Conservation (phyloP, 768 basidiomycete species). For the Phanerochaete sordida region DNA sequence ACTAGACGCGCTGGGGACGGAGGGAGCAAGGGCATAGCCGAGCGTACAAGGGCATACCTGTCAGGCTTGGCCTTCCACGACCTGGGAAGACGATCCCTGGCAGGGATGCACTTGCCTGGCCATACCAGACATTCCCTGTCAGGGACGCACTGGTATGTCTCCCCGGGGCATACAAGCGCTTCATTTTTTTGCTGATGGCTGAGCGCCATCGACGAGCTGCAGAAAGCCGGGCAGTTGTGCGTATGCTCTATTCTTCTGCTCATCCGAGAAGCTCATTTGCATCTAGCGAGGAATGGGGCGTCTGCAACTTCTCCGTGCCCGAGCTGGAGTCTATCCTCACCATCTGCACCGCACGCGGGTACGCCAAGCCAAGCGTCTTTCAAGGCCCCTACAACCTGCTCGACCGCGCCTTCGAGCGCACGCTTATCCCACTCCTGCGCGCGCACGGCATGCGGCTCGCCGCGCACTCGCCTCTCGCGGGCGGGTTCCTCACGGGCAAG, state of each 20-base stretch:
- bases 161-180: too few species aligned
- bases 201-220: slow-evolving; percentile 35
- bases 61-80: too few species aligned
- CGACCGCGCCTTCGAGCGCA: slow-evolving; percentile 17
- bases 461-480: slow-evolving; percentile 27
- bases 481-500: slow-evolving; percentile 11
- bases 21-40: too few species aligned
- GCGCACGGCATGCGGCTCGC: slow-evolving; percentile 28
- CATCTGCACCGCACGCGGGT: slow-evolving; percentile 23
- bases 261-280: neutral
- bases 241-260: slow-evolving; percentile 15
- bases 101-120: too few species aligned
- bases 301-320: slow-evolving; percentile 19
- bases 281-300: slow-evolving; percentile 6
- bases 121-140: too few species aligned
- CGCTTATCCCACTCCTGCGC: slow-evolving; percentile 23
- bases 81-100: too few species aligned
- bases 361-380: slow-evolving; percentile 23
- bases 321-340: slow-evolving; percentile 25
- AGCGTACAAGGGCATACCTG: too few species aligned
- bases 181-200: too few species aligned
- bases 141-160: too few species aligned
- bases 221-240: slow-evolving; percentile 56
- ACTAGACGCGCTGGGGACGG: too few species aligned
- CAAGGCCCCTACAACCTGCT: slow-evolving; percentile 23